phyloP scores from a whole-genome alignment of 129 eudicot genomes.

The Tagetes patula region DNA sequence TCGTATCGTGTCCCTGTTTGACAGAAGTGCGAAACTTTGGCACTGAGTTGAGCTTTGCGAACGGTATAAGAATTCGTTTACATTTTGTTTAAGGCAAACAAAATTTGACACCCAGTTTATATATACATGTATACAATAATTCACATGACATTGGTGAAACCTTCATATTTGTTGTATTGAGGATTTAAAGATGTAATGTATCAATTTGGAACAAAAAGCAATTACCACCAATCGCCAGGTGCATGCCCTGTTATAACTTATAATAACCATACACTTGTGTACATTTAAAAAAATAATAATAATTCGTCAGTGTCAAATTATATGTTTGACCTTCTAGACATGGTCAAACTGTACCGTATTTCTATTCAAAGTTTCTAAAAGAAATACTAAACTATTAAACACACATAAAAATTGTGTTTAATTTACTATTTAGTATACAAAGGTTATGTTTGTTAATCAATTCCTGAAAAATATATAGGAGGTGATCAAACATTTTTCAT shows the following conservation, averaged over 20 bases:
- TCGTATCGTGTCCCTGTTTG: conserved; percentile 49
- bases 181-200: not conserved
- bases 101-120: not conserved
- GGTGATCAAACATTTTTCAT: no score
- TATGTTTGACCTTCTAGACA: not conserved
- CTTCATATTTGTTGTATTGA: not conserved
- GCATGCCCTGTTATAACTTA: not conserved
- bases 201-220: not conserved
- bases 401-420: no score
- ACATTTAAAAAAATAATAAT: not conserved
- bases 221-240: not conserved
- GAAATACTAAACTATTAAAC: no score
- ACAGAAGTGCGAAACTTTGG: conserved; percentile 13
- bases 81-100: not conserved
- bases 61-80: not conserved
- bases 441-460: no score
- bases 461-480: no score
- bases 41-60: not conserved
- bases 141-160: conserved; percentile 13
- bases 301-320: not conserved
- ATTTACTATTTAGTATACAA: no score
- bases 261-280: not conserved
- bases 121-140: conserved; percentile 4
- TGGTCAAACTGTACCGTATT: not conserved
- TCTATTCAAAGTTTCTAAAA: not conserved